These are phyloP conservation scores for Kluyveromyces nonfermentans DNA, from an alignment of 805 yeast species.

Conservation along the genomic window DNA sequence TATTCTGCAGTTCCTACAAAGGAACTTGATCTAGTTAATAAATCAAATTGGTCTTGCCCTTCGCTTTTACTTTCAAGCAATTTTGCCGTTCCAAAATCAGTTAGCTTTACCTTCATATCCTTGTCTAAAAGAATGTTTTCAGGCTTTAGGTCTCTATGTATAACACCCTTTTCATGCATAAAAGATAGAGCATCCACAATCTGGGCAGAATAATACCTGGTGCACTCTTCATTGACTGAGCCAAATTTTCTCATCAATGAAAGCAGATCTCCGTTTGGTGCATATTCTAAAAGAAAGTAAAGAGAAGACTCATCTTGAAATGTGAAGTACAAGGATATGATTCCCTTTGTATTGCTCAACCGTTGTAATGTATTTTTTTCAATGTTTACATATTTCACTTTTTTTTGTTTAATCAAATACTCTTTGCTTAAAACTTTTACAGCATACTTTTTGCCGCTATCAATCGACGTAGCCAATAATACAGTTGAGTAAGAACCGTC, in stretches of 20 bases:
- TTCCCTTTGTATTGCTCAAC: constrained; percentile 49
- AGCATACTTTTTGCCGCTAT: constrained; percentile 64
- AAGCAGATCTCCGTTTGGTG: constrained; percentile 69
- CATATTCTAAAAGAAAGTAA: constrained; percentile 70
- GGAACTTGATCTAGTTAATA: constrained; percentile 62
- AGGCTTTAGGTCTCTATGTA: constrained; percentile 78
- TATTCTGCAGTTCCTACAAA: constrained; percentile 85
- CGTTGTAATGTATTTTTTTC: constrained; percentile 74
- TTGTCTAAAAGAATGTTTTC: constrained; percentile 65
- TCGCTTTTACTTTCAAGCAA: constrained; percentile 41
- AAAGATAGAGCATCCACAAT: constrained; percentile 61
- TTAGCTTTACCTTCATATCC: constrained; percentile 53
- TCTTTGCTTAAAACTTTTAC: constrained; percentile 68
- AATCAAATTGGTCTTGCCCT: constrained; percentile 47
- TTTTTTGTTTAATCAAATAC: constrained; percentile 71
- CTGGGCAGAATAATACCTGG: constrained; percentile 63
- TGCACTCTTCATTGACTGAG: constrained; percentile 61
- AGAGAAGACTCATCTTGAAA: constrained; percentile 69
- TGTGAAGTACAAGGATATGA: constrained; percentile 63
- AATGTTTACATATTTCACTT: constrained; percentile 75
- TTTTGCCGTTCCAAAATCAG: constrained; percentile 83
- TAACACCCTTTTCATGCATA: constrained; percentile 66
- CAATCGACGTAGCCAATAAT: constrained; percentile 71
- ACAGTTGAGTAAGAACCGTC: constrained; percentile 97
- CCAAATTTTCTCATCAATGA: constrained; percentile 59